Conservation (phyloP, 345 rosid species). For the Populus deltoides region DNA sequence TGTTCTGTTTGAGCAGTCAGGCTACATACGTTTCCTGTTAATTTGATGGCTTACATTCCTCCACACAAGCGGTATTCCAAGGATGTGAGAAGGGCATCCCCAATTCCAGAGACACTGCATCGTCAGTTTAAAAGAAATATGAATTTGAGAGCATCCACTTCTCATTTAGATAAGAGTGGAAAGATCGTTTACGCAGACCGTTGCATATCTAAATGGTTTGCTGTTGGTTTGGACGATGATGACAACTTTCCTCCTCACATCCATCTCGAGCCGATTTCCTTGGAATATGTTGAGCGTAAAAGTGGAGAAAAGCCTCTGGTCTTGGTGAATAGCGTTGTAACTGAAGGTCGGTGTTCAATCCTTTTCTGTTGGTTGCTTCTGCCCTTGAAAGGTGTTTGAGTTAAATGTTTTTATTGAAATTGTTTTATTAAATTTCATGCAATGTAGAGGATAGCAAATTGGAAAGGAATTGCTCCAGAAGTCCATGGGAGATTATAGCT, state of each 20-base stretch:
- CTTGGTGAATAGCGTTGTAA: constrained; percentile 30
- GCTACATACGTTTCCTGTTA: too few relatives aligned
- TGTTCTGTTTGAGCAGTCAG: not conserved
- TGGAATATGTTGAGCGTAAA: constrained; percentile 26
- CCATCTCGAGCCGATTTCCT: constrained; percentile 35
- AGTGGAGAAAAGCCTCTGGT: constrained; percentile 33
- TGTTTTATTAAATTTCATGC: not conserved
- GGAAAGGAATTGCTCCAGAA: constrained; percentile 11
- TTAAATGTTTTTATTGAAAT: too few relatives aligned
- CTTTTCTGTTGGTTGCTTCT: not conserved
- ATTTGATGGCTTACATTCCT: too few relatives aligned
- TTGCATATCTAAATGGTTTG: constrained; percentile 44
- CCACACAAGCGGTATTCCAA: constrained; percentile 47
- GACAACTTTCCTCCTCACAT: constrained; percentile 31
- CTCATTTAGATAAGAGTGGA: constrained; percentile 15
- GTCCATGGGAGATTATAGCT: constrained; percentile 41
- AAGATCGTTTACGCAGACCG: constrained; percentile 32
- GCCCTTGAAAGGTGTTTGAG: not conserved
- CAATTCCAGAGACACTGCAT: constrained; percentile 29
- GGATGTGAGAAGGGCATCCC: constrained; percentile 28
- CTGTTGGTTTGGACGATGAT: constrained; percentile 42
- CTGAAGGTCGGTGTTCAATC: constrained; percentile 26
- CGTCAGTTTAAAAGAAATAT: constrained; percentile 33
- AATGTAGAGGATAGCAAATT: constrained; percentile 20
- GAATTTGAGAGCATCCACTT: constrained; percentile 14